Base-by-base conservation (phyloP, 352 stramenopile species). In the Globisporangium paddicum region DNA sequence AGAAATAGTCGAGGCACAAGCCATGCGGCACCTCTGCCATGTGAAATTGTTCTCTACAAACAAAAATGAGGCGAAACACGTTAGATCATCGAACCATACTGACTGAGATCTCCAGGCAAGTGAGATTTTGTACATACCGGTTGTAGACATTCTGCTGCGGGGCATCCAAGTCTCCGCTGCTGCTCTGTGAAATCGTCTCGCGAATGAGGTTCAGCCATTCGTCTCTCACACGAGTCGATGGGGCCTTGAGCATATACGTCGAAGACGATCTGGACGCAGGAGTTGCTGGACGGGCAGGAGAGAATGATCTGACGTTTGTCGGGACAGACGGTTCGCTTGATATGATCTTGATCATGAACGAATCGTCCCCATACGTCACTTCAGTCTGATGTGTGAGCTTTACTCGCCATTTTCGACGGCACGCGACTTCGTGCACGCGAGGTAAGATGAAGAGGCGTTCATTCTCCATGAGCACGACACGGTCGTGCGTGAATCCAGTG, bases 1-100 rank as follows among this genome's bases (percentile, higher is more conserved):
- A 86, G 49, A 95, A 95, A 54, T 88, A 95, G 60, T 93, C 82
- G 8, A 95, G 66, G 34, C 71, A 81, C 25, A 81, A 73, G 18
- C 82, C 85, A 11, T 68, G 62, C 32, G 77, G 68, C 3, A 91
- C 62, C 46, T 91, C 76, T 0, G 86, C 79, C 40, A 77, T 30
- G 21, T 77, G 67, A 46, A 60, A 60, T 35, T 66, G 52, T 40
- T 66, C 60, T 34, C 60, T 61, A 32, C 44, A 28, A 38, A 34
- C 8, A 49, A 21, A 37, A 42, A 38, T 6, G 4, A 6, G 25
- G 19, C 14, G n/a, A 34, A 19, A 23, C 13, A 25, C 14, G 16
- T 55, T 10, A 53, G 55, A n/a, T 28, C 7, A 10, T 4, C 18
- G 28, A 9, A 5, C 21, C 16, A 41, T 5, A 34, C 10, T 18